phyloP scores from a whole-genome alignment of 345 rosid genomes.

The Salix viminalis region DNA sequence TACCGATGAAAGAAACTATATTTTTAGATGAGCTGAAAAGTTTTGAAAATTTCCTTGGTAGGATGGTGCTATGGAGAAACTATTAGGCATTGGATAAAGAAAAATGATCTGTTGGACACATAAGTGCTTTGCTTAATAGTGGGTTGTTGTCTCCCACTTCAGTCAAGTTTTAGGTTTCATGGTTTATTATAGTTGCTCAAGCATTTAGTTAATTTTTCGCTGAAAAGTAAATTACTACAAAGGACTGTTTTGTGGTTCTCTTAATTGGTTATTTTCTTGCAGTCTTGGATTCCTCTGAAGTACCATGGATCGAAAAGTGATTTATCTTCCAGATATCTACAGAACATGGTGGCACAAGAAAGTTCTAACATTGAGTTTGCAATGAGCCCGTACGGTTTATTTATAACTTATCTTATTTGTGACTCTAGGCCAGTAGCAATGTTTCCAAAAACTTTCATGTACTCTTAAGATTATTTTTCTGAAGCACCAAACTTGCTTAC shows the following conservation, averaged over 20 bases:
- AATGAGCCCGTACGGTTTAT: conserved; percentile 58
- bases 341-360: conserved; percentile 52
- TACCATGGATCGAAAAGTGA: conserved; percentile 74
- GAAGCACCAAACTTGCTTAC: conserved; percentile 2
- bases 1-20: not conserved
- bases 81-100: not conserved
- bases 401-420: conserved; percentile 9
- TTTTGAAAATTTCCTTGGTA: not conserved
- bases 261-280: conserved; percentile 18
- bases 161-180: not conserved
- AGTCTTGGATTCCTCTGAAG: conserved; percentile 72
- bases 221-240: too few species aligned
- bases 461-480: not conserved
- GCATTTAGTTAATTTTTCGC: not conserved
- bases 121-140: not conserved
- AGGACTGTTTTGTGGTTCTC: not conserved
- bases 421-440: not conserved
- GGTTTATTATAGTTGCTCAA: not conserved
- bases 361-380: conserved; percentile 54
- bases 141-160: not conserved
- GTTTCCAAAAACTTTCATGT: not conserved
- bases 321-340: conserved; percentile 47
- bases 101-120: not conserved
- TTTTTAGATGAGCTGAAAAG: not conserved
- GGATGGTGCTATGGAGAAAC: not conserved